Base-by-base conservation (phyloP, 306 rosid species). In the Citrullus mucosospermus region DNA sequence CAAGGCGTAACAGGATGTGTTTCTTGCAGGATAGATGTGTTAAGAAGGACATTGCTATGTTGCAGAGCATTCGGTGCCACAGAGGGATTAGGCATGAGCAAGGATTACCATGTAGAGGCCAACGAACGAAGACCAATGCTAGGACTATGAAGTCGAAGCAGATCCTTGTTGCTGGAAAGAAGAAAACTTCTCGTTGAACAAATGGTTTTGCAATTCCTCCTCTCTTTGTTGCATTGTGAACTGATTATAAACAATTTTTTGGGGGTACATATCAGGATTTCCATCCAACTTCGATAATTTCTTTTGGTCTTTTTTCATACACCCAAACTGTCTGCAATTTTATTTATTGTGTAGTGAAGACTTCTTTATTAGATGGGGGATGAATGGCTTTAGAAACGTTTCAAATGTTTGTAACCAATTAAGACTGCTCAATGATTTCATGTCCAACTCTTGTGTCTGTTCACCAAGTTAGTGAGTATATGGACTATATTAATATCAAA, bases 121-220 rank as follows among this genome's bases (percentile, higher is more conserved):
- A 89, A 83, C 84, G 92, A 67, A 89, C 92, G 10, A 90, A 87
- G 78, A 87, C 92, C 3, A 89, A 89, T 75, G 86, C 92, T 25
- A 87, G 88, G 82, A 89, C 92, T 65, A 61, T 86, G 85, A 89
- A 78, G 86, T 82, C 83, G 22, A 85, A 82, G 81, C 82, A 79
- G 12, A 80, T 80, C 78, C 30, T 17, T 32, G 51, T 48, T 6
- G 85, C 81, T 60, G 78, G 62, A 58, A 80, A 80, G 72, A 80
- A 32, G 78, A 71, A 71, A 58, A 61, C 57, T 18, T 71, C 6
- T 15, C 50, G 32, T 28, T 54, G 78, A 80, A 48, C 71, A 34
- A 67, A 67, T 22, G 56, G 46, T 67, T 18, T 8, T 74, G 30
- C 46, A 20, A 16, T 74, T 74, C 11, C 55, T 70, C 39, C 38